Percentiles rank a stretch among this genome's conserved stretches.
These are phyloP conservation scores for Sordariomycetes sp. DNA, from an alignment of 2,329 filamentous ascomycete genomes.

Conservation along the genomic window DNA sequence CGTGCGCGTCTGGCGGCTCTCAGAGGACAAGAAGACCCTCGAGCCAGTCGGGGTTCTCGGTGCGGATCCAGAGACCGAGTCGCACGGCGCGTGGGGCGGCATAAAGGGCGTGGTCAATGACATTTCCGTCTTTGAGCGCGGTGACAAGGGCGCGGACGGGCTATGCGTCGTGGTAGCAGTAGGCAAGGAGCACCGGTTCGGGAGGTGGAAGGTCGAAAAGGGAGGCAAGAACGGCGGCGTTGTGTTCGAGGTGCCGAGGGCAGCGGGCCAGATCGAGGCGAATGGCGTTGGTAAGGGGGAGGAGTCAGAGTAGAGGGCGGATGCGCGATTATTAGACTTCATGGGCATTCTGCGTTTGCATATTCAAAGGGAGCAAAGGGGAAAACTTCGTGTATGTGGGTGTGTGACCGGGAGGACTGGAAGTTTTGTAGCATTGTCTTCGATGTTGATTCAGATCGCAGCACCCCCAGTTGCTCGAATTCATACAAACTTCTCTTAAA, in stretches of 20 bases:
- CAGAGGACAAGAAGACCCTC: conserved; percentile 68
- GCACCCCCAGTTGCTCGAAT: background rate
- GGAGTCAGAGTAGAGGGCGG: conserved; percentile 1
- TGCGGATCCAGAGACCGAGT: conserved; percentile 8
- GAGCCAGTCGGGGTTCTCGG: conserved; percentile 54
- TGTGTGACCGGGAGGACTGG: background rate
- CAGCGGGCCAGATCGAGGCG: conserved; percentile 5
- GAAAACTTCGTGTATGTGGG: background rate
- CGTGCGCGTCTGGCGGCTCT: conserved; percentile 74
- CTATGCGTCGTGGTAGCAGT: conserved; percentile 77
- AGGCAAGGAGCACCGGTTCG: conserved; percentile 75
- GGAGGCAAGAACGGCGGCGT: conserved; percentile 71
- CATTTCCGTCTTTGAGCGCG: conserved; percentile 74
- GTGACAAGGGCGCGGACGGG: conserved; percentile 62
- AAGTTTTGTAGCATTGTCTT: background rate
- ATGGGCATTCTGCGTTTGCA: background rate
- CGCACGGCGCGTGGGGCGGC: conserved; percentile 15
- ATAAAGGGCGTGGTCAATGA: conserved; percentile 78
- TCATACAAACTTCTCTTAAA: background rate
- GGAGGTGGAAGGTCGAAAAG: conserved; percentile 58
- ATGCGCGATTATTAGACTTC: background rate
- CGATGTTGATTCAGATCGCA: background rate
- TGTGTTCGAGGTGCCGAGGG: conserved; percentile 65
- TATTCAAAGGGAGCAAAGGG: background rate
- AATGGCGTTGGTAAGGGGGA: conserved; percentile 11